These are phyloP conservation scores for Mariannaea sp. DNA, from an alignment of 2,329 filamentous ascomycete species.

Conservation along the genomic window DNA sequence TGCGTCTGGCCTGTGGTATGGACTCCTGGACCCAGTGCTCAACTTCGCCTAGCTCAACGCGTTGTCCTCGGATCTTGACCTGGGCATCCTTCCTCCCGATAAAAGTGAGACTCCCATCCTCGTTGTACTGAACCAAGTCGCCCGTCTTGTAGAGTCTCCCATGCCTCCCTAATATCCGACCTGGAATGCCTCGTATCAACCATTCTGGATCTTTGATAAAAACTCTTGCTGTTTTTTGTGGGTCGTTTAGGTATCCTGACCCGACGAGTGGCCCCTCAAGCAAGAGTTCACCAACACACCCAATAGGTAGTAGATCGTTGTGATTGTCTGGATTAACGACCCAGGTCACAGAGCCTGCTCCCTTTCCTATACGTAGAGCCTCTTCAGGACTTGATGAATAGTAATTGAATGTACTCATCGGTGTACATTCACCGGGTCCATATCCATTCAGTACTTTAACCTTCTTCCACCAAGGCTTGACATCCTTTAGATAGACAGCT, in stretches of 20 bases:
- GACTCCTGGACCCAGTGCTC: conserved; percentile 19
- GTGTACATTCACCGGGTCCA: conserved; percentile 15
- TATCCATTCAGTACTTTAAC: conserved; percentile 11
- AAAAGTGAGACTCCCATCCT: conserved; percentile 24
- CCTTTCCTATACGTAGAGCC: conserved; percentile 6
- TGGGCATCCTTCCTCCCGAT: conserved; percentile 30
- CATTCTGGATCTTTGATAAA: conserved; percentile 51
- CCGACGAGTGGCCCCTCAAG: conserved; percentile 51
- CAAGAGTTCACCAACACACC: conserved; percentile 41
- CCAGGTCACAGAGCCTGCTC: conserved; percentile 26
- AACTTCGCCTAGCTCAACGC: conserved; percentile 32
- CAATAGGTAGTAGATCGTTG: conserved; percentile 35
- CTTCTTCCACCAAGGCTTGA: conserved; percentile 6
- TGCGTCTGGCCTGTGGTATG: conserved; percentile 1
- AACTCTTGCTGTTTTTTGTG: conserved; percentile 48
- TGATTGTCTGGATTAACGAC: conserved; percentile 37
- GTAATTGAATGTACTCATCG: conserved; percentile 10
- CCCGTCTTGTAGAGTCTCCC: conserved; percentile 29
- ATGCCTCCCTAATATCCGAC: conserved; percentile 1
- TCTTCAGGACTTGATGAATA: neutral
- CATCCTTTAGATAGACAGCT: conserved; percentile 1
- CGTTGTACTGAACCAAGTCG: conserved; percentile 24
- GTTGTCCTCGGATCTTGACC: conserved; percentile 32
- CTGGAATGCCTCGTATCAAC: conserved; percentile 33
- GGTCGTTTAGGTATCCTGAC: conserved; percentile 54